Evolutionary conservation across 2,329 filamentous ascomycete genomes (phyloP).

Genomic region (Penicillium occitanis): DNA sequence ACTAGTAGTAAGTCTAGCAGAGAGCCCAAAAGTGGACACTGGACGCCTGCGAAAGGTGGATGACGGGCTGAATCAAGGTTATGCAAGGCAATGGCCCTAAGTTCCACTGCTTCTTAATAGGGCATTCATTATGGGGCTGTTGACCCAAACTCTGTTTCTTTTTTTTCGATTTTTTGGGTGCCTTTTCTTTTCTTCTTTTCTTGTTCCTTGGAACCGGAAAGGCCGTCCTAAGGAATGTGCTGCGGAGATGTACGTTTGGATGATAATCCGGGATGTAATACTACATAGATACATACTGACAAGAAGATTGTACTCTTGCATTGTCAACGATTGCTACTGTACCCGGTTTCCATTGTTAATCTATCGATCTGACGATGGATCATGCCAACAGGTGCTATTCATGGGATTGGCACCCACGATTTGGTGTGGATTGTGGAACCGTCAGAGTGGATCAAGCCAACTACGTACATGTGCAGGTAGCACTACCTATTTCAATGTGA

Average conservation of each 20-base stretch:
- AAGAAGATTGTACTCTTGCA: not conserved
- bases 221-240: conserved; percentile 1
- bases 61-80: conserved; percentile 16
- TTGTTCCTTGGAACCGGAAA: conserved; percentile 2
- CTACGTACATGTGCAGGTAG: conserved; percentile 7
- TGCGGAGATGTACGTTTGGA: not conserved
- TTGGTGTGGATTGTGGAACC: conserved; percentile 11
- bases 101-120: not conserved
- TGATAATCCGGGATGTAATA: not conserved
- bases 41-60: conserved; percentile 13
- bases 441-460: conserved; percentile 3
- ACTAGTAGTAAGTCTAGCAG: not conserved
- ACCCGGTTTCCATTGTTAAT: not conserved
- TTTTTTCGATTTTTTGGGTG: not conserved
- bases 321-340: not conserved
- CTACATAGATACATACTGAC: not conserved
- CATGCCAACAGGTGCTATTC: not conserved
- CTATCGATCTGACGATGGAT: conserved; percentile 6
- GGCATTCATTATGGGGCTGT: not conserved
- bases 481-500: not conserved
- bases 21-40: not conserved
- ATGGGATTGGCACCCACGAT: conserved; percentile 14
- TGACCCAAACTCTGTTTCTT: conserved; percentile 10
- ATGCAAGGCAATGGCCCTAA: conserved; percentile 14
- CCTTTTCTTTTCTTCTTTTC: not conserved